These are phyloP conservation scores for Talaromyces sp. DNA, from an alignment of 2,329 filamentous ascomycete genomes.

Conservation along the genomic window DNA sequence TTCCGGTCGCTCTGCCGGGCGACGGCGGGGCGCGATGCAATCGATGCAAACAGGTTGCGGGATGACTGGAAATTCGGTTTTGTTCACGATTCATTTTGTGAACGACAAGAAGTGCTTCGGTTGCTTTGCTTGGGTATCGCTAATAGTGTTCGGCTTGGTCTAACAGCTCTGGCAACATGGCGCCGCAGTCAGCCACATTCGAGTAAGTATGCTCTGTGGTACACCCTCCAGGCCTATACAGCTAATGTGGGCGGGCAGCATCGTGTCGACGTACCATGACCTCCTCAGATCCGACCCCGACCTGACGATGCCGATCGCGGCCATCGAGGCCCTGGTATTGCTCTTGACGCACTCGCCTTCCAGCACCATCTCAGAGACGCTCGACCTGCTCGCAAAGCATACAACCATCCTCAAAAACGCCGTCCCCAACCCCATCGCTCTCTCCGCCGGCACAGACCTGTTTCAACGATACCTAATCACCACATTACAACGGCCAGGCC, in stretches of 20 bases:
- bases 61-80: constrained; percentile 7
- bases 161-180: constrained; percentile 20
- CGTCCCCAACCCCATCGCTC: constrained; percentile 82
- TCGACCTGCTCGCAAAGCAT: constrained; percentile 74
- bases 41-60: constrained; percentile 31
- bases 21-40: constrained; percentile 25
- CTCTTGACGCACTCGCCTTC: constrained; percentile 74
- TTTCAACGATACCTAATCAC: constrained; percentile 91
- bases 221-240: neutral
- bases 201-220: constrained; percentile 32
- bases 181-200: constrained; percentile 29
- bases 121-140: neutral
- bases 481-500: constrained; percentile 54
- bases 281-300: constrained; percentile 68
- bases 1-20: constrained; percentile 1
- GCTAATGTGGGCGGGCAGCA: constrained; percentile 33
- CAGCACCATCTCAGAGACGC: constrained; percentile 88
- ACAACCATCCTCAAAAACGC: constrained; percentile 71
- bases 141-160: neutral
- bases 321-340: constrained; percentile 84
- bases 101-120: neutral
- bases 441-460: constrained; percentile 89
- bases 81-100: neutral
- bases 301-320: constrained; percentile 91
- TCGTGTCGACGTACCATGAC: constrained; percentile 61